Evolutionary conservation across 331 rosid genomes (phyloP).

Genomic region (Malus hybrid): DNA sequence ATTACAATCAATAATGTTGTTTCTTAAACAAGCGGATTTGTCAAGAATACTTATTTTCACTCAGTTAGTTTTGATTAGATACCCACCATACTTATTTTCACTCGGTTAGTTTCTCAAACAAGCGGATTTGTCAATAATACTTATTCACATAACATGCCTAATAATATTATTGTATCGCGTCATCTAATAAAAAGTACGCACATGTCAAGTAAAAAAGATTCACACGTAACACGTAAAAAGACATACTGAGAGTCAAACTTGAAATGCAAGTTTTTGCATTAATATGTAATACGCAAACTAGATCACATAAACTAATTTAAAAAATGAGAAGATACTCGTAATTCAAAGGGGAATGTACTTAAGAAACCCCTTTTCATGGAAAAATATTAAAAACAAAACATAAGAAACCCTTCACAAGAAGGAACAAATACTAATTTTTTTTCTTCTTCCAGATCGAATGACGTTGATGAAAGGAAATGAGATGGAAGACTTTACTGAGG

Average conservation of each 20-base stretch:
- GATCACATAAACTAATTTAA: not conserved
- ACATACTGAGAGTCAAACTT: rapidly evolving
- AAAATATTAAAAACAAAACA: not conserved
- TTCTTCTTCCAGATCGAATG: no score
- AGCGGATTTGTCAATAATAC: no score
- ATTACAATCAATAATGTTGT: not conserved
- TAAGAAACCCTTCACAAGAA: not conserved
- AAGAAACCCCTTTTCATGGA: not conserved
- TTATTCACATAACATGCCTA: rapidly evolving
- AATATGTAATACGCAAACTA: not conserved
- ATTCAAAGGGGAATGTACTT: not conserved
- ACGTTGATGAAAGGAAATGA: not conserved
- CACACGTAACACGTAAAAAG: rapidly evolving
- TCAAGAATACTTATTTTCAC: not conserved
- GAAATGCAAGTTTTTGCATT: not conserved
- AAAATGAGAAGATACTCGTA: not conserved
- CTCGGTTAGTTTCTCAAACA: no score
- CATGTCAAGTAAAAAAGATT: no score
- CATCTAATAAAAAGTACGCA: rapidly evolving
- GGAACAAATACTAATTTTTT: not conserved
- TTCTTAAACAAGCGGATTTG: not conserved
- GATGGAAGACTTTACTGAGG: slow-evolving; percentile 41
- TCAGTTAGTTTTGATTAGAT: no score
- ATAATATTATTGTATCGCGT: no score
- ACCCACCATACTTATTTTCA: no score